These are phyloP conservation scores for Chrysanthemum lavandulifolium DNA, from an alignment of 129 eudicot genomes.

Conservation along the genomic window DNA sequence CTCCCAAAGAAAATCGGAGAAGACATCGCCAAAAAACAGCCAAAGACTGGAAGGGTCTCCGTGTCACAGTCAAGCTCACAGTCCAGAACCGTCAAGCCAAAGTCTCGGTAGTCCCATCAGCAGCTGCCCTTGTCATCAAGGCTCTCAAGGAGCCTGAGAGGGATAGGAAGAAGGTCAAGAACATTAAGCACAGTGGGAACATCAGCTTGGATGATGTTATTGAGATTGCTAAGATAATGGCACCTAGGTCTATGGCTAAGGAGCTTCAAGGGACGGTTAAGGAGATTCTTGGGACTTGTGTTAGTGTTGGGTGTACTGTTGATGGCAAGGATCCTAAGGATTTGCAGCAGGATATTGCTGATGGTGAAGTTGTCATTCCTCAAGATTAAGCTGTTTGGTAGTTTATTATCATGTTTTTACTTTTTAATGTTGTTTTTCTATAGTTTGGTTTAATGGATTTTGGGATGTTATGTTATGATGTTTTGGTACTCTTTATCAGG, in stretches of 20 bases:
- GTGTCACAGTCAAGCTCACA: conserved; percentile 89
- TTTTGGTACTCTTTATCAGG: too few relatives aligned
- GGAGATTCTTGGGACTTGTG: conserved; percentile 78
- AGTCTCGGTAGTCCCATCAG: conserved; percentile 85
- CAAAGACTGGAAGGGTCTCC: conserved; percentile 89
- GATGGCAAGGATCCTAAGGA: conserved; percentile 75
- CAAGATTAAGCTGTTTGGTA: conserved; percentile 34
- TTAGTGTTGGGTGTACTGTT: conserved; percentile 68
- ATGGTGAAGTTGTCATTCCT: conserved; percentile 68
- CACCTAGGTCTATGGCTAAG: conserved; percentile 73
- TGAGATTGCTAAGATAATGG: conserved; percentile 70
- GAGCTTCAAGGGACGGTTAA: conserved; percentile 64
- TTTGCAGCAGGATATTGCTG: conserved; percentile 65
- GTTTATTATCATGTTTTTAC: not conserved
- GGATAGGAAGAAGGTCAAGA: conserved; percentile 71
- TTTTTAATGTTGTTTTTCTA: not conserved
- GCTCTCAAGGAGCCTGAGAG: conserved; percentile 89
- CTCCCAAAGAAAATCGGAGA: conserved; percentile 84
- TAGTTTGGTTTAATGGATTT: too few relatives aligned
- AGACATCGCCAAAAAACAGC: conserved; percentile 81
- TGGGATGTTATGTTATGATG: too few relatives aligned
- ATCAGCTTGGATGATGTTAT: conserved; percentile 66
- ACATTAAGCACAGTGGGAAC: conserved; percentile 68
- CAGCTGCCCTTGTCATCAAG: conserved; percentile 85
- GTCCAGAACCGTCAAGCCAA: conserved; percentile 76